Evolutionary conservation across 805 yeast genomes (phyloP).

Genomic region (Candida insectalens): DNA sequence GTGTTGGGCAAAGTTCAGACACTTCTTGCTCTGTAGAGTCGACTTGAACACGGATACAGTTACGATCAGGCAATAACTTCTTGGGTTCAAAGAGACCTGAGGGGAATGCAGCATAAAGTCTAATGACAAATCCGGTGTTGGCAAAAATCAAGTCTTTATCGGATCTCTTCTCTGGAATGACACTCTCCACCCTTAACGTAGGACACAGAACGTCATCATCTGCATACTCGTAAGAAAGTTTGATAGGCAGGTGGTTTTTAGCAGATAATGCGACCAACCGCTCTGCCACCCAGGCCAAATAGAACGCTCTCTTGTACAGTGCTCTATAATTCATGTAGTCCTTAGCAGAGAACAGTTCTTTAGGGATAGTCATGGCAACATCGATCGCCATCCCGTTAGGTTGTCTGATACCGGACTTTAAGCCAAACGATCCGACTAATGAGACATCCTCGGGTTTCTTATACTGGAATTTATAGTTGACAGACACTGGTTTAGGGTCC

Average conservation of each 20-base stretch:
- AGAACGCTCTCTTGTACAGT: slow-evolving; percentile 81
- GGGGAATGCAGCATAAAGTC: slow-evolving; percentile 67
- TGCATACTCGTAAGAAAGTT: slow-evolving; percentile 51
- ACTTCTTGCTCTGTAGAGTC: slow-evolving; percentile 7
- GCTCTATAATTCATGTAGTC: slow-evolving; percentile 89
- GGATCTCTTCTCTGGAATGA: slow-evolving; percentile 30
- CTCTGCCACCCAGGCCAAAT: slow-evolving; percentile 69
- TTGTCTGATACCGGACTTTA: slow-evolving; percentile 69
- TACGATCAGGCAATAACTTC: slow-evolving; percentile 71
- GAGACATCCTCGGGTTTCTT: slow-evolving; percentile 64
- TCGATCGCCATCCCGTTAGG: slow-evolving; percentile 60
- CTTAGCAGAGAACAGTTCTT: slow-evolving; percentile 63
- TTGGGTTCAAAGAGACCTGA: slow-evolving; percentile 60
- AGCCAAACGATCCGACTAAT: slow-evolving; percentile 81
- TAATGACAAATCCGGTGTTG: slow-evolving; percentile 62
- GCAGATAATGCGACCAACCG: slow-evolving; percentile 44
- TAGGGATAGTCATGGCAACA: slow-evolving; percentile 76
- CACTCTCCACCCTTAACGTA: slow-evolving; percentile 52
- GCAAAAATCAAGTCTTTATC: slow-evolving; percentile 37
- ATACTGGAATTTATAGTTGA: slow-evolving; percentile 65
- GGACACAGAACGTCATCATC: slow-evolving; percentile 78
- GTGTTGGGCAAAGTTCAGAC: slow-evolving; percentile 60
- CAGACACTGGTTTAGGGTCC: slow-evolving; percentile 70
- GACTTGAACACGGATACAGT: slow-evolving; percentile 66
- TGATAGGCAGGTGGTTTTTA: slow-evolving; percentile 50